Evolutionary conservation across 1,139 yeast species (phyloP).

Genomic region (Debaryomyces psychrophilus): DNA sequence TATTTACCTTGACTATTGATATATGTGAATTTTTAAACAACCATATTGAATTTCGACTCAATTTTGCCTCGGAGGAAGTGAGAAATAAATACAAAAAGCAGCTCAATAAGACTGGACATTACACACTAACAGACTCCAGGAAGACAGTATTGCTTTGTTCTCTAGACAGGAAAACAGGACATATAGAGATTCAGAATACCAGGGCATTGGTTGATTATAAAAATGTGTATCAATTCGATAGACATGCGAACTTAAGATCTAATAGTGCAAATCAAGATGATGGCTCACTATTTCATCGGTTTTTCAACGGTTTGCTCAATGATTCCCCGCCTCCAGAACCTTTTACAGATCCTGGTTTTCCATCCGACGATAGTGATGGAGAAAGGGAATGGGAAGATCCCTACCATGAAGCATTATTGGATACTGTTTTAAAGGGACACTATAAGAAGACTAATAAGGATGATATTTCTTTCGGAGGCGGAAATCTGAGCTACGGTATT

Average conservation of each 20-base stretch:
- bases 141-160: slow-evolving; percentile 34
- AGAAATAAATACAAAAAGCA: slow-evolving; percentile 11
- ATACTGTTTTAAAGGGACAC: slow-evolving; percentile 12
- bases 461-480: slow-evolving; percentile 14
- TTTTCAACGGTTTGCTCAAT: slow-evolving; percentile 8
- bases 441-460: slow-evolving; percentile 9
- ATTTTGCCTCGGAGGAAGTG: slow-evolving; percentile 8
- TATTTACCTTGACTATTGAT: slow-evolving; percentile 37
- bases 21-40: slow-evolving; percentile 28
- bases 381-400: slow-evolving; percentile 10
- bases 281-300: slow-evolving; percentile 6
- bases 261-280: slow-evolving; percentile 3
- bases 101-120: not conserved
- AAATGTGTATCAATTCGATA: slow-evolving; percentile 13
- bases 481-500: slow-evolving; percentile 14
- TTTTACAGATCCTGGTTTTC: slow-evolving; percentile 1
- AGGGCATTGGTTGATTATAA: slow-evolving; percentile 20
- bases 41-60: slow-evolving; percentile 12
- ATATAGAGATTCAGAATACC: slow-evolving; percentile 27
- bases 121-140: slow-evolving; percentile 3
- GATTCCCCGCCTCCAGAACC: slow-evolving; percentile 8
- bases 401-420: slow-evolving; percentile 10
- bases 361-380: slow-evolving; percentile 5
- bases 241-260: slow-evolving; percentile 3
- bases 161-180: slow-evolving; percentile 35